Percentiles rank a stretch among this genome's conserved stretches.
phyloP scores from a whole-genome alignment of 176 grass and related monocot genomes.

The Avena sativa region DNA sequence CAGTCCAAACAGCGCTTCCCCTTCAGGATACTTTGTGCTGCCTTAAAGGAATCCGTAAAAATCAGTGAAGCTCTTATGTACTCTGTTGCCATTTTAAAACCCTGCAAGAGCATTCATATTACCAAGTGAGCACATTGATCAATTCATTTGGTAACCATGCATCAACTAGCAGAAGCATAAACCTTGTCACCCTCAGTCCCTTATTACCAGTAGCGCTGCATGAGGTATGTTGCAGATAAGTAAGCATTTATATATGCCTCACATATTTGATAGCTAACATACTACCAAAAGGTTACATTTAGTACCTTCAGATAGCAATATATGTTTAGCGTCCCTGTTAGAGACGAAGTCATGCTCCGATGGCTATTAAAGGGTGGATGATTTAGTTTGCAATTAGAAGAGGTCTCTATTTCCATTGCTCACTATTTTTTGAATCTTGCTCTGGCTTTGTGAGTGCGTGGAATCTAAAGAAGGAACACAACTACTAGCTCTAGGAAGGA shows the following conservation, averaged over 20 bases:
- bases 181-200: neutral
- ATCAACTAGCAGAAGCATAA: conserved; percentile 9
- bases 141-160: neutral
- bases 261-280: conserved; percentile 18
- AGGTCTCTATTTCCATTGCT: neutral
- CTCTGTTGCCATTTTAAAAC: conserved; percentile 4
- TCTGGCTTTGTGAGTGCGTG: neutral
- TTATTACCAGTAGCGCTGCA: neutral
- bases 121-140: neutral
- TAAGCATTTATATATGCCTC: conserved; percentile 4
- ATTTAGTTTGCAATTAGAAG: neutral
- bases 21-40: neutral
- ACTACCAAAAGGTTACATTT: neutral
- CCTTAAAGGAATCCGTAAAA: neutral
- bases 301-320: neutral
- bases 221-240: neutral
- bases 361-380: neutral
- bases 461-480: neutral
- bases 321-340: neutral
- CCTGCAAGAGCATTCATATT: neutral
- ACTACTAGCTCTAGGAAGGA: neutral
- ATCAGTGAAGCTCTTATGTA: neutral
- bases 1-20: neutral
- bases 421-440: neutral
- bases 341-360: neutral